A percentile compares a stretch with the other conserved stretches of the same genome.
phyloP scores from a whole-genome alignment of 2,329 filamentous ascomycete species.

The Pseudophaeomoniella oleicola region DNA sequence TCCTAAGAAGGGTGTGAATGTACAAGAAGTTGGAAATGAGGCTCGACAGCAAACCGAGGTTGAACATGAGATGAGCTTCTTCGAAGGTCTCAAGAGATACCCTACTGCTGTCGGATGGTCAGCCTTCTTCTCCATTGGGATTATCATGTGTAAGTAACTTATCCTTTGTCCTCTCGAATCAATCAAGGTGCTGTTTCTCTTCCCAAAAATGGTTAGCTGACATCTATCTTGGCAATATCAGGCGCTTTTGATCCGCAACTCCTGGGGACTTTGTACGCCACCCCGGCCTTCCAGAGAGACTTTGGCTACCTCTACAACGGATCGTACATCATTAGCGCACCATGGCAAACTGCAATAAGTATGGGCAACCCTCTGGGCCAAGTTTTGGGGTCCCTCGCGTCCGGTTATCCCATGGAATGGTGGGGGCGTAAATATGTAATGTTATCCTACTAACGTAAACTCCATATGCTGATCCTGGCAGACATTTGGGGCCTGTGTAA shows the following conservation, averaged over 20 bases:
- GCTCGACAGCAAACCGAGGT: conserved; percentile 18
- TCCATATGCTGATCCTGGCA: too few species aligned
- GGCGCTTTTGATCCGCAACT: conserved; percentile 46
- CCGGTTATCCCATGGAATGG: conserved; percentile 22
- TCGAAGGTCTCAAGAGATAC: conserved; percentile 26
- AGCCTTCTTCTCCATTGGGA: conserved; percentile 17
- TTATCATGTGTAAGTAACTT: too few species aligned
- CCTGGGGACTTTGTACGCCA: conserved; percentile 46
- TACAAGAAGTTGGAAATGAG: too few species aligned
- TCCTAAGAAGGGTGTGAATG: too few species aligned
- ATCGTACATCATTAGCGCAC: conserved; percentile 32
- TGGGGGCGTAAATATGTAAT: conserved; percentile 17
- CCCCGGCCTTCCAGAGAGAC: conserved; percentile 41
- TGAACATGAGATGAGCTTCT: conserved; percentile 21
- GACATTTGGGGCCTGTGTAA: conserved; percentile 13
- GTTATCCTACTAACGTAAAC: conserved; percentile 9
- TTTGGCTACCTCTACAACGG: conserved; percentile 37
- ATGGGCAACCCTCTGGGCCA: conserved; percentile 33
- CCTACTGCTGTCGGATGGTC: conserved; percentile 26
- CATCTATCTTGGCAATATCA: conserved; percentile 4
- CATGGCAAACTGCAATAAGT: conserved; percentile 49
- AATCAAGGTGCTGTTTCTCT: too few species aligned
- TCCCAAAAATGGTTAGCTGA: too few species aligned
- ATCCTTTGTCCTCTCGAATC: too few species aligned
- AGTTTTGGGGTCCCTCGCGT: conserved; percentile 26